phyloP scores from a whole-genome alignment of 2,329 filamentous ascomycete genomes.

The Fusarium xylarioides region DNA sequence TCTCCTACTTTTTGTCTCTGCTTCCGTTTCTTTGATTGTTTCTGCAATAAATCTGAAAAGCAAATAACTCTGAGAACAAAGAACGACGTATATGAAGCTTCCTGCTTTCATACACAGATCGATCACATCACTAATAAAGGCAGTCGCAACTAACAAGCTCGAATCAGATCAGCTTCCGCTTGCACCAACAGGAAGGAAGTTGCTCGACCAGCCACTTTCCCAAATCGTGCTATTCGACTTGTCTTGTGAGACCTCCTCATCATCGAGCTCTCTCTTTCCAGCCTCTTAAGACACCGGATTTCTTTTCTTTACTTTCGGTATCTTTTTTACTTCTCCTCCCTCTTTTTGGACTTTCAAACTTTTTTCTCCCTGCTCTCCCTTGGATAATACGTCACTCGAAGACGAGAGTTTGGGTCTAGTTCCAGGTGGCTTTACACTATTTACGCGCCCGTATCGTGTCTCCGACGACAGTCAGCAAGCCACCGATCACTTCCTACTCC shows the following conservation, averaged over 20 bases:
- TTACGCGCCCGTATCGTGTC: slow-evolving; percentile 3
- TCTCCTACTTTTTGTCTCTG: background rate
- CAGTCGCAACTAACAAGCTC: slow-evolving; percentile 11
- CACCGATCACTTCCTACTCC: background rate
- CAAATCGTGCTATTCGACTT: slow-evolving; percentile 8
- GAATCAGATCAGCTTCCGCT: background rate
- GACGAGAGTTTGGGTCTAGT: slow-evolving; percentile 21
- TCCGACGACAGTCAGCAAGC: slow-evolving; percentile 3
- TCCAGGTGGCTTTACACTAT: slow-evolving; percentile 16
- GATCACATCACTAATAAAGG: background rate
- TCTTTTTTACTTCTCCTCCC: background rate
- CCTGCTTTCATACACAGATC: slow-evolving; percentile 9
- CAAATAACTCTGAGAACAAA: background rate
- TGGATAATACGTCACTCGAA: slow-evolving; percentile 10
- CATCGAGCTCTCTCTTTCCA: slow-evolving; percentile 7
- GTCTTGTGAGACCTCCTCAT: slow-evolving; percentile 12
- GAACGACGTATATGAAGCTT: slow-evolving; percentile 8
- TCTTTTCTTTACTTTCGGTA: background rate
- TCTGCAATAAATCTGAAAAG: background rate
- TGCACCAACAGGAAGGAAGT: slow-evolving; percentile 9
- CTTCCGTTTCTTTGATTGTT: background rate
- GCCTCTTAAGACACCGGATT: background rate
- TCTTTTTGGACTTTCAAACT: background rate
- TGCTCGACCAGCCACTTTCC: slow-evolving; percentile 14
- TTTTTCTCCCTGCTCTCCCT: background rate